These are phyloP conservation scores for Diutina pseudorugosa DNA, from an alignment of 1,139 yeast species.

Conservation along the genomic window DNA sequence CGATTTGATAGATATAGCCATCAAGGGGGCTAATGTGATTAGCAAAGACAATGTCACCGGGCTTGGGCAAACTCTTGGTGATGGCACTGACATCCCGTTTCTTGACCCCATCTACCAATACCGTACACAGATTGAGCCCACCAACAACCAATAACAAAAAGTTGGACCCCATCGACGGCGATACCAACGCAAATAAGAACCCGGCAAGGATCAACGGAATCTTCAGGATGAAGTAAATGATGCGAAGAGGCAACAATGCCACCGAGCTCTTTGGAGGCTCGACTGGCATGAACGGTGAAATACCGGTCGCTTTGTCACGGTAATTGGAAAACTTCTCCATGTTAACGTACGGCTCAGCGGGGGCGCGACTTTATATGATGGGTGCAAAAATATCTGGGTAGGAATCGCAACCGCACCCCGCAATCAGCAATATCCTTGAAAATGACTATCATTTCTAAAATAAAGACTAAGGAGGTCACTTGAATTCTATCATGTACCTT, in stretches of 20 bases:
- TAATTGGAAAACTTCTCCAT: conserved; percentile 71
- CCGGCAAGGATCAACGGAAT: background rate
- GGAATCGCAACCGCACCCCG: background rate
- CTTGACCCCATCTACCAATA: background rate
- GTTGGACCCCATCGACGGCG: background rate
- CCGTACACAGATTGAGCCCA: background rate
- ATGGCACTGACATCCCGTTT: background rate
- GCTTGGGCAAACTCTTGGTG: background rate
- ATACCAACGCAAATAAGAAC: background rate
- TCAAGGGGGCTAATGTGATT: background rate
- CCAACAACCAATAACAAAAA: background rate
- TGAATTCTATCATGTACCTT: too few species aligned
- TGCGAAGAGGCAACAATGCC: background rate
- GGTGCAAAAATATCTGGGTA: background rate
- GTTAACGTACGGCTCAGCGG: background rate
- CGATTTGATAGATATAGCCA: background rate
- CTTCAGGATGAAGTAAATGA: conserved; percentile 2
- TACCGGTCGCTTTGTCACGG: conserved; percentile 78
- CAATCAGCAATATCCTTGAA: background rate
- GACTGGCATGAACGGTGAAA: conserved; percentile 59
- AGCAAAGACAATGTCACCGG: conserved; percentile 4
- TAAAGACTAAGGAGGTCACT: too few species aligned
- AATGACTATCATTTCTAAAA: too few species aligned
- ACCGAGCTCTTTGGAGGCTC: conserved; percentile 9
- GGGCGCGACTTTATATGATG: background rate